These are phyloP conservation scores for Phytophthora parvispora DNA, from an alignment of 352 stramenopile species.

Conservation along the genomic window DNA sequence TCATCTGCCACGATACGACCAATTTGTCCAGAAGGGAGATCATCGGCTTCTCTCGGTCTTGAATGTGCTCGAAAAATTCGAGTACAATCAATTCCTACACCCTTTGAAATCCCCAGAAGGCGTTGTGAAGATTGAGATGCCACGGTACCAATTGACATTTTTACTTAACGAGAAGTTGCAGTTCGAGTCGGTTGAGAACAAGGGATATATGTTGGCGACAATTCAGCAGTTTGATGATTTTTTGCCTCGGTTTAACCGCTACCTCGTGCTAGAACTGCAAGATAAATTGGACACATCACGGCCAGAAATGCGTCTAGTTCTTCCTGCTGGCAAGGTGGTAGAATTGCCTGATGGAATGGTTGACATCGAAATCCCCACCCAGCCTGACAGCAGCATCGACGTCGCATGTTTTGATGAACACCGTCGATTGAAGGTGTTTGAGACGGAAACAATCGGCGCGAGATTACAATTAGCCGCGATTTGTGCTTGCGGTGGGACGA, in stretches of 20 bases:
- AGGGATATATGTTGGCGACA: constrained; percentile 47
- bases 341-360: constrained; percentile 16
- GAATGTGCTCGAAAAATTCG: constrained; percentile 56
- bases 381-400: constrained; percentile 16
- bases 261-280: constrained; percentile 39
- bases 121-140: constrained; percentile 48
- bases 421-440: constrained; percentile 37
- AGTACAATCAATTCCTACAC: constrained; percentile 45
- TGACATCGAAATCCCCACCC: constrained; percentile 22
- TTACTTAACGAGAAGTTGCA: constrained; percentile 17
- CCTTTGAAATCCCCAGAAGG: constrained; percentile 16
- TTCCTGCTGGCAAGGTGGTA: constrained; percentile 43
- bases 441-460: constrained; percentile 44
- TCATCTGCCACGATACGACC: constrained; percentile 23
- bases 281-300: constrained; percentile 19
- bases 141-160: constrained; percentile 57
- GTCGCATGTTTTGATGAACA: constrained; percentile 46
- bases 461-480: constrained; percentile 54
- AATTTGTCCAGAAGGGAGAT: constrained; percentile 33
- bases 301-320: constrained; percentile 33
- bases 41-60: constrained; percentile 11
- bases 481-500: constrained; percentile 33
- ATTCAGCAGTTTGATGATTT: constrained; percentile 55
- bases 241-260: constrained; percentile 46
- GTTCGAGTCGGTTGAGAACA: constrained; percentile 45